phyloP scores from a whole-genome alignment of 2,329 filamentous ascomycete genomes.

The Pseudovirgaria hyperparasitica region DNA sequence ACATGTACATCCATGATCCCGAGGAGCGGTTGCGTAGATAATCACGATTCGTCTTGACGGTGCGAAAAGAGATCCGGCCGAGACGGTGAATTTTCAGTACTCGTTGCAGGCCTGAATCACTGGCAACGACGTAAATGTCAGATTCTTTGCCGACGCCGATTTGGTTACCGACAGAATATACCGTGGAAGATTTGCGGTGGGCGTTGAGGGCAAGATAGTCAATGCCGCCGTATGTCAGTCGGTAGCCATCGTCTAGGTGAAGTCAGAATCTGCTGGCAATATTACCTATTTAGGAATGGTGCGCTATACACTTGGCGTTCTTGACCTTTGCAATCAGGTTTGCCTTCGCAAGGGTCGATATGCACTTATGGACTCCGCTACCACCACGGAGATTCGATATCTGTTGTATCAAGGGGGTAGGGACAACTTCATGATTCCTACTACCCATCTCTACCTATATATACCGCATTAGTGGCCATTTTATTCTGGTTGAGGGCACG shows the following conservation, averaged over 20 bases:
- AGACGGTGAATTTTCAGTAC: constrained; percentile 94
- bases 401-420: constrained; percentile 75
- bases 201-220: constrained; percentile 95
- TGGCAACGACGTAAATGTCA: constrained; percentile 88
- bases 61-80: constrained; percentile 91
- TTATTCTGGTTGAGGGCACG: constrained; percentile 15
- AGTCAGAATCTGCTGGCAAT: neutral
- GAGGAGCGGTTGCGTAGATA: constrained; percentile 73
- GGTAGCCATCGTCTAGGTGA: constrained; percentile 72
- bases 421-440: constrained; percentile 94
- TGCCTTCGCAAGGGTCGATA: constrained; percentile 82
- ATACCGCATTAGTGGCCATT: constrained; percentile 23
- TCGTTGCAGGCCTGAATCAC: constrained; percentile 60
- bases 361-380: constrained; percentile 70
- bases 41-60: constrained; percentile 90
- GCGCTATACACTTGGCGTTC: constrained; percentile 63
- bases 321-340: constrained; percentile 86
- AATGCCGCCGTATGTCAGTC: constrained; percentile 88
- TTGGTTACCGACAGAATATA: constrained; percentile 89
- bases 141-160: constrained; percentile 97
- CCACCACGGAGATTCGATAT: constrained; percentile 62
- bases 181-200: constrained; percentile 62
- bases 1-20: constrained; percentile 97
- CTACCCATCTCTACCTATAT: constrained; percentile 78
- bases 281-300: neutral